A percentile compares a stretch with the other conserved stretches of the same genome.
Conservation (phyloP, 2,329 filamentous ascomycete species). For the Cladorrhinum sp. region DNA sequence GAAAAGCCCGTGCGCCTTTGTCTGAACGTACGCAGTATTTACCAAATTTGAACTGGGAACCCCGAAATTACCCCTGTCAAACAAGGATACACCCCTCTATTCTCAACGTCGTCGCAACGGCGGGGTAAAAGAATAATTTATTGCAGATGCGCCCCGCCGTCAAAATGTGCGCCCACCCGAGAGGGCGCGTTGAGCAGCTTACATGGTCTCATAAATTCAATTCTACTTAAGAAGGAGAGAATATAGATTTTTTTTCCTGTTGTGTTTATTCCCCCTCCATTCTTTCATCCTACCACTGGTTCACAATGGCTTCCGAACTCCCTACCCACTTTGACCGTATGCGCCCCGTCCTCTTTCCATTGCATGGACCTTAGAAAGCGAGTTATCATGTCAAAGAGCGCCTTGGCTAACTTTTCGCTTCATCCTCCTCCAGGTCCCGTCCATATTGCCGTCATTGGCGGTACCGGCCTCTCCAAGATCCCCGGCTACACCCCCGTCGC, state of each 20-base stretch:
- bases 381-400: background rate
- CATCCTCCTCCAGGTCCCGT: slow-evolving; percentile 55
- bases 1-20: no score
- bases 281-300: slow-evolving; percentile 2
- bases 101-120: slow-evolving; percentile 26
- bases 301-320: slow-evolving; percentile 35
- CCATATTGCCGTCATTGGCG: slow-evolving; percentile 86
- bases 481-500: slow-evolving; percentile 84
- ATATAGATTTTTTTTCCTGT: no score
- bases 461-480: slow-evolving; percentile 86
- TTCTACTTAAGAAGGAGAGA: background rate
- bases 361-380: no score
- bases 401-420: background rate
- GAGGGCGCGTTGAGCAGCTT: background rate
- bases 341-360: slow-evolving; percentile 25
- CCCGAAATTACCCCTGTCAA: background rate
- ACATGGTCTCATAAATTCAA: slow-evolving; percentile 2
- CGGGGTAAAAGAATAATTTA: slow-evolving; percentile 26
- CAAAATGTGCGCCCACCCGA: slow-evolving; percentile 15
- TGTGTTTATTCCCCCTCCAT: background rate
- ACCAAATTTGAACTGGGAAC: no score
- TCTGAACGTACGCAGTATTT: no score
- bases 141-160: slow-evolving; percentile 18
- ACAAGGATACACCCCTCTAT: slow-evolving; percentile 12
- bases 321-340: slow-evolving; percentile 58